Evolutionary conservation across 441 rosid genomes (phyloP).

Genomic region (Brassica hybrid): DNA sequence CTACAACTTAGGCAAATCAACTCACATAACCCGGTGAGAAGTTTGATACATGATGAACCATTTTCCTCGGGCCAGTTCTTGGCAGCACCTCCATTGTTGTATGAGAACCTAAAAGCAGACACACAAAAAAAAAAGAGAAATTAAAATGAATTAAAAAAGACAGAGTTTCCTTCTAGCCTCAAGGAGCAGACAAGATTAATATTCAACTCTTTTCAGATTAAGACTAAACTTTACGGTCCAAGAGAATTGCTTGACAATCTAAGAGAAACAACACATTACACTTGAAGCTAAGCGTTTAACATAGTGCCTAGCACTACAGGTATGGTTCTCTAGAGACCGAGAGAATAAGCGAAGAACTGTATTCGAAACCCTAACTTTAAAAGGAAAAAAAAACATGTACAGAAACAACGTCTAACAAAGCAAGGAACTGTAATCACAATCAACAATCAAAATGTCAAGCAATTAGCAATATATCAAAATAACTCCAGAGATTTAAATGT

Average conservation of each 20-base stretch:
- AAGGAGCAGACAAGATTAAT: background rate
- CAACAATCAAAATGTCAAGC: background rate
- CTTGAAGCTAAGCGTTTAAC: background rate
- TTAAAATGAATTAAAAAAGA: background rate
- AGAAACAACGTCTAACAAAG: background rate
- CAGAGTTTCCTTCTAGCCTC: background rate
- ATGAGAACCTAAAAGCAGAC: slow-evolving; percentile 17
- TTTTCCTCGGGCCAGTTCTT: slow-evolving; percentile 18
- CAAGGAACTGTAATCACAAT: background rate
- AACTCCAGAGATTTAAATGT: background rate
- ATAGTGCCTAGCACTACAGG: background rate
- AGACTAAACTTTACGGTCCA: background rate
- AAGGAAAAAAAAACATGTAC: background rate
- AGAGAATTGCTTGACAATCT: background rate
- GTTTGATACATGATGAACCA: slow-evolving; percentile 5
- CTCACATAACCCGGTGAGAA: slow-evolving; percentile 7
- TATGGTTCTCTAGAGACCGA: background rate
- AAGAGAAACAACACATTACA: slow-evolving; percentile 13
- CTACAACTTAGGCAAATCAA: slow-evolving; percentile 28
- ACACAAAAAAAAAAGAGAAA: background rate
- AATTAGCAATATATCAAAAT: background rate
- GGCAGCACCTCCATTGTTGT: slow-evolving; percentile 25
- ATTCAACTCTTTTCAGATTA: background rate
- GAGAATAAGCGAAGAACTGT: background rate
- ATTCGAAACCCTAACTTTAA: background rate